A percentile compares a stretch with the other conserved stretches of the same genome.
These are phyloP conservation scores for Recurvomyces mirabilis DNA, from an alignment of 495 filamentous ascomycete genomes.

Conservation along the genomic window DNA sequence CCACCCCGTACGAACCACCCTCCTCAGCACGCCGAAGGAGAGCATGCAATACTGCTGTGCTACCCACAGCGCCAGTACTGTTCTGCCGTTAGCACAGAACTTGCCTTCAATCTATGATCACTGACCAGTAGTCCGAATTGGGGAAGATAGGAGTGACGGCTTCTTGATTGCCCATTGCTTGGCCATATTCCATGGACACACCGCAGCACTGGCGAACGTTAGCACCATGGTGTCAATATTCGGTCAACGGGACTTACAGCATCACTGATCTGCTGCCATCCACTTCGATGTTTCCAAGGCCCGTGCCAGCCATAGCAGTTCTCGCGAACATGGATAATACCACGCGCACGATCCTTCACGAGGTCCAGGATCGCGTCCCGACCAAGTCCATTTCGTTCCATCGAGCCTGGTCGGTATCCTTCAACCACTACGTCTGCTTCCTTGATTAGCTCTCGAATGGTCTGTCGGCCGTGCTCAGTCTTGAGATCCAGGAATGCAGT, in stretches of 20 bases:
- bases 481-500: slow-evolving; percentile 42
- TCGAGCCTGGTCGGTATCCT: slow-evolving; percentile 42
- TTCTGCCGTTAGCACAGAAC: not conserved
- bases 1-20: slow-evolving; percentile 28
- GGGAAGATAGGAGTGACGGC: slow-evolving; percentile 32
- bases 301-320: slow-evolving; percentile 50
- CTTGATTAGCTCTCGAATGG: slow-evolving; percentile 35
- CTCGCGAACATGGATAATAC: slow-evolving; percentile 43
- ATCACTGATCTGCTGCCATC: slow-evolving; percentile 49
- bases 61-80: slow-evolving; percentile 25
- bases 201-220: slow-evolving; percentile 23
- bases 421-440: slow-evolving; percentile 49
- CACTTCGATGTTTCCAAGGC: slow-evolving; percentile 39
- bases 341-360: slow-evolving; percentile 34
- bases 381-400: slow-evolving; percentile 44
- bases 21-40: slow-evolving; percentile 23
- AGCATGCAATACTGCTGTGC: slow-evolving; percentile 23
- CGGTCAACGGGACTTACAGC: slow-evolving; percentile 25
- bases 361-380: slow-evolving; percentile 40
- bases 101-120: not conserved
- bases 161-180: slow-evolving; percentile 31
- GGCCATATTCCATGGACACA: slow-evolving; percentile 26
- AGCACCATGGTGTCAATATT: no score
- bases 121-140: slow-evolving; percentile 30
- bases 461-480: slow-evolving; percentile 31